These are phyloP conservation scores for Tilletia indica DNA, from an alignment of 1,284 basidiomycete genomes.

Conservation along the genomic window DNA sequence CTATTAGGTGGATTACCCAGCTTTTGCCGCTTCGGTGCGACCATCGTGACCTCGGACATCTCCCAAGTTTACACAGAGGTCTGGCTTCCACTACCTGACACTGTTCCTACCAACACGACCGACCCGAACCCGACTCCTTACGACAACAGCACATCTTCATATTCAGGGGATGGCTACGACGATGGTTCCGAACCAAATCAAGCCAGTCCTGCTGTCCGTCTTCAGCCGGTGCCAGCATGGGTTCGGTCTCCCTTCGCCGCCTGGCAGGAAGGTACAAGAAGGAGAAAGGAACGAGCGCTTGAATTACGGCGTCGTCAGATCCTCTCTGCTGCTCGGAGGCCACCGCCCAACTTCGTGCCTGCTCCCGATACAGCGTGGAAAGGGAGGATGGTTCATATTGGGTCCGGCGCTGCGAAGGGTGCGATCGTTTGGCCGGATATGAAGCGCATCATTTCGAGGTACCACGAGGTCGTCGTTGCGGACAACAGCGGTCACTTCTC, in stretches of 20 bases:
- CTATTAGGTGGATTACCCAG: slow-evolving; percentile 29
- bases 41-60: slow-evolving; percentile 24
- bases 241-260: background rate
- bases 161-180: background rate
- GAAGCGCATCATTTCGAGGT: slow-evolving; percentile 37
- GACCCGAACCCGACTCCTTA: slow-evolving; percentile 1
- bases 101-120: slow-evolving; percentile 1
- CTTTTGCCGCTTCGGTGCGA: slow-evolving; percentile 38
- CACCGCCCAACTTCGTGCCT: background rate
- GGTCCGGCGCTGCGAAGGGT: slow-evolving; percentile 32
- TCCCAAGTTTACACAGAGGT: slow-evolving; percentile 31
- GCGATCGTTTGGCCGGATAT: slow-evolving; percentile 32
- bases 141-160: slow-evolving; percentile 9
- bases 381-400: slow-evolving; percentile 32
- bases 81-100: slow-evolving; percentile 32
- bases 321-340: background rate
- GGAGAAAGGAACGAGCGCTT: background rate
- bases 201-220: background rate
- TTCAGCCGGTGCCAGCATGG: background rate
- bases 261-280: background rate
- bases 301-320: background rate
- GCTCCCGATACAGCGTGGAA: slow-evolving; percentile 25
- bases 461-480: slow-evolving; percentile 29
- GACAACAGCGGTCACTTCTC: slow-evolving; percentile 37
- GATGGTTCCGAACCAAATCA: background rate